A percentile compares a stretch with the other conserved stretches of the same genome.
Conservation (phyloP, 1,139 yeast species). For the Suhomyces terraborum region DNA sequence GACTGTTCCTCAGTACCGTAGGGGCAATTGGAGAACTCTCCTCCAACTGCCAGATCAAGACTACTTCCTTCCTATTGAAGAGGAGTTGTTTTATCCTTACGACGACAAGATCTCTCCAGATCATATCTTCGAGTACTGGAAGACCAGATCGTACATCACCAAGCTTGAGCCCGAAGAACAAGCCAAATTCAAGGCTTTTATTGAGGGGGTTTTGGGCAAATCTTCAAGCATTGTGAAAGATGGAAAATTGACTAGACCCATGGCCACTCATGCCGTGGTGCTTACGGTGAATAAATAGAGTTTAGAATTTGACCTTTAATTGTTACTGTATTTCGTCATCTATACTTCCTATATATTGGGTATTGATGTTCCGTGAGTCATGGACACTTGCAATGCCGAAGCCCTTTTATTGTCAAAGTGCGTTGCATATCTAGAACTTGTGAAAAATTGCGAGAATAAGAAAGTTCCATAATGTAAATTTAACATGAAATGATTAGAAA, state of each 20-base stretch:
- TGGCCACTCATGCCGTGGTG: constrained; percentile 20
- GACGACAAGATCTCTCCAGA: constrained; percentile 32
- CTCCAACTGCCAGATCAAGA: constrained; percentile 32
- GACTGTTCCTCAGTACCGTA: constrained; percentile 62
- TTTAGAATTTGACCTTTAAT: background rate
- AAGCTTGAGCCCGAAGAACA: constrained; percentile 42
- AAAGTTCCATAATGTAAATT: no score
- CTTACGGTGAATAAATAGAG: constrained; percentile 10
- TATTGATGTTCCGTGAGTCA: no score
- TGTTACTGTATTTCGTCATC: background rate
- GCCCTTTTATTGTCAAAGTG: no score
- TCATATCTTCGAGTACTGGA: constrained; percentile 54
- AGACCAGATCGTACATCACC: constrained; percentile 60
- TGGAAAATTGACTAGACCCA: constrained; percentile 17
- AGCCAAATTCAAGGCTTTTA: constrained; percentile 27
- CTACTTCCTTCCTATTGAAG: constrained; percentile 30
- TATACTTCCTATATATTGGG: no score
- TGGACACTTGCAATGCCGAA: no score
- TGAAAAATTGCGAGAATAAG: no score
- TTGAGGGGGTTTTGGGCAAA: constrained; percentile 28
- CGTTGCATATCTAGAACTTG: no score
- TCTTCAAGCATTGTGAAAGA: constrained; percentile 17
- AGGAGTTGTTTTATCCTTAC: constrained; percentile 36
- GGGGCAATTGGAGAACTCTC: constrained; percentile 49
- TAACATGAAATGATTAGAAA: no score